Conservation (phyloP, 768 basidiomycete species). For the Auricularia auricula-judae region DNA sequence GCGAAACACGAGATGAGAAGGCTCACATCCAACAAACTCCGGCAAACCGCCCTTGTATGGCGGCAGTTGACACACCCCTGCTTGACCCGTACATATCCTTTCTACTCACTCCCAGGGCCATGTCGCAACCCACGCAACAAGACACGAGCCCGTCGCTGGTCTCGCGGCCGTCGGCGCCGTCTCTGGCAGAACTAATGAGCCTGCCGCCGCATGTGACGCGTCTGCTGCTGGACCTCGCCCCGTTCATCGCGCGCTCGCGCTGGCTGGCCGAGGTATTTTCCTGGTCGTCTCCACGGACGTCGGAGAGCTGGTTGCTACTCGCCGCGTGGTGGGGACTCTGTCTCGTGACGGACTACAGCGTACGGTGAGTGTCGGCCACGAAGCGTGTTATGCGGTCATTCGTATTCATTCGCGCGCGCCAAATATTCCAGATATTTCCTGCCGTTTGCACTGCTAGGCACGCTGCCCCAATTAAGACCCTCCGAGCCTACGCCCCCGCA, state of each 20-base stretch:
- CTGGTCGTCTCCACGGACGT: slow-evolving; percentile 44
- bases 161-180: neutral
- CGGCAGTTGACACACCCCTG: neutral
- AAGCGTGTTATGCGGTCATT: neutral
- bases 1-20: neutral
- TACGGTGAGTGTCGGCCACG: slow-evolving; percentile 31
- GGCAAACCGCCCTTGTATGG: neutral
- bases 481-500: slow-evolving; percentile 13
- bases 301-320: slow-evolving; percentile 56
- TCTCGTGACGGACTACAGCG: slow-evolving; percentile 38
- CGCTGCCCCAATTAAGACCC: slow-evolving; percentile 22
- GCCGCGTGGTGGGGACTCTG: slow-evolving; percentile 71
- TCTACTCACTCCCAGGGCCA: neutral
- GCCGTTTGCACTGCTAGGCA: slow-evolving; percentile 38
- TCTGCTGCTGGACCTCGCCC: slow-evolving; percentile 52
- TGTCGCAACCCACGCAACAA: neutral
- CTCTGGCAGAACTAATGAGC: neutral
- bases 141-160: neutral
- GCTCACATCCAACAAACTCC: neutral
- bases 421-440: slow-evolving; percentile 40
- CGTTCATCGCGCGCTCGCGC: slow-evolving; percentile 35
- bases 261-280: slow-evolving; percentile 36
- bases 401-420: slow-evolving; percentile 1
- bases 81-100: neutral
- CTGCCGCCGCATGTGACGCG: slow-evolving; percentile 51